Percentiles rank a stretch among this genome's conserved stretches.
Evolutionary conservation across 768 basidiomycete species (phyloP).

Genomic region (Panus rudis): DNA sequence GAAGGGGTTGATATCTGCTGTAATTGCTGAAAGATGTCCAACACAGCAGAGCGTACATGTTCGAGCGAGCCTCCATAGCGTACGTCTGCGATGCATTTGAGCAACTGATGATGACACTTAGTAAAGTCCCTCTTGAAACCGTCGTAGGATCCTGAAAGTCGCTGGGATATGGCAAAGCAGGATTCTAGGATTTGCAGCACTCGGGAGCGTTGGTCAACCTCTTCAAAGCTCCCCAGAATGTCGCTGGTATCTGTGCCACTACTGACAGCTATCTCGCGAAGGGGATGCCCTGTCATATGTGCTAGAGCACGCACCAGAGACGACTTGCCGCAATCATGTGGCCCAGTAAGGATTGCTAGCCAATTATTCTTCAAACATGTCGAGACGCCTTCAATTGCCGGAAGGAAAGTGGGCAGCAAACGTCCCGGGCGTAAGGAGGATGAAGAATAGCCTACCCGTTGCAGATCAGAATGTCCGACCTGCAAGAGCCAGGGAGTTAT

Average conservation of each 20-base stretch:
- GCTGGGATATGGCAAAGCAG: constrained; percentile 24
- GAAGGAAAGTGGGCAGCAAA: constrained; percentile 55
- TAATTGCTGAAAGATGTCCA: background rate
- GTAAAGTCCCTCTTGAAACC: too few relatives aligned
- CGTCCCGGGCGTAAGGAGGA: constrained; percentile 34
- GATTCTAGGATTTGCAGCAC: constrained; percentile 32
- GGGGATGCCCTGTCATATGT: constrained; percentile 53
- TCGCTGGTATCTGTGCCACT: constrained; percentile 89
- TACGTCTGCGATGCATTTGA: too few relatives aligned
- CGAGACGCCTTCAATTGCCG: constrained; percentile 68
- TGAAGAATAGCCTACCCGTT: constrained; percentile 28
- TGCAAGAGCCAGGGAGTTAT: constrained; percentile 47
- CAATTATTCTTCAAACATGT: constrained; percentile 70
- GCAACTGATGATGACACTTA: too few relatives aligned
- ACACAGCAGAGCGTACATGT: background rate
- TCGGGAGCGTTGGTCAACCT: constrained; percentile 55
- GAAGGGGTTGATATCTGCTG: background rate
- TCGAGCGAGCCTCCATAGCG: background rate
- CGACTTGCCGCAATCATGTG: constrained; percentile 72
- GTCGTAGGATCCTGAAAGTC: background rate
- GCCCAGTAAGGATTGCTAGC: constrained; percentile 85
- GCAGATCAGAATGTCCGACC: constrained; percentile 52
- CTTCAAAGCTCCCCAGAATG: constrained; percentile 93
- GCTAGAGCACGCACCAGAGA: constrained; percentile 65
- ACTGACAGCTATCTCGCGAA: constrained; percentile 75